These are phyloP conservation scores for Coemansia aciculifera DNA, from an alignment of 192 early-diverging fungal species.

Conservation along the genomic window DNA sequence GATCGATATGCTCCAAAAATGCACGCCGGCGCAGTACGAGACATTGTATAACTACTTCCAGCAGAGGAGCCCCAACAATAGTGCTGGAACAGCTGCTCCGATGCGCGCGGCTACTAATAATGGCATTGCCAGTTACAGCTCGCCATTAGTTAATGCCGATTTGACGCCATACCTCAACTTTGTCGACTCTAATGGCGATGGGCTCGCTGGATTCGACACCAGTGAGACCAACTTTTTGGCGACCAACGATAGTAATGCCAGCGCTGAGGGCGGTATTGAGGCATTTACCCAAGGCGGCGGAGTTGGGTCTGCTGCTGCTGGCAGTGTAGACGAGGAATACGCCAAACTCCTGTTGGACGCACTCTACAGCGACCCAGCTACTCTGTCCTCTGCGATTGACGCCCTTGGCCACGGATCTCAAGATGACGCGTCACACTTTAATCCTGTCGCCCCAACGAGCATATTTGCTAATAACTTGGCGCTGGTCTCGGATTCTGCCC, in stretches of 20 bases:
- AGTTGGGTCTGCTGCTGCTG: background rate
- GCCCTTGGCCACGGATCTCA: background rate
- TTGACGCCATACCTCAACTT: conserved; percentile 45
- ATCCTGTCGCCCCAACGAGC: background rate
- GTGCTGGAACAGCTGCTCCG: background rate
- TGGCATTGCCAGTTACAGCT: background rate
- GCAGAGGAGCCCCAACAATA: conserved; percentile 8
- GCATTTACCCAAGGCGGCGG: background rate
- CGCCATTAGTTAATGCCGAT: background rate
- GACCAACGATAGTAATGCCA: background rate
- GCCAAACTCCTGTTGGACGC: conserved; percentile 18
- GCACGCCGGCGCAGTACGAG: conserved; percentile 38
- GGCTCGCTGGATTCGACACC: conserved; percentile 2
- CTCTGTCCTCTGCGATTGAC: background rate
- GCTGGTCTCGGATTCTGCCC: background rate
- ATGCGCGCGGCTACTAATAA: background rate
- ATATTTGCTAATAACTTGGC: background rate
- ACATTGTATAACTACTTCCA: conserved; percentile 22
- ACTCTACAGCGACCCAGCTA: background rate
- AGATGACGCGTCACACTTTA: background rate
- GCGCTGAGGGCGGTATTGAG: background rate
- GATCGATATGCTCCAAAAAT: conserved; percentile 11
- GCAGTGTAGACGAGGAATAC: conserved; percentile 4
- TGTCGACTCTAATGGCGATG: conserved; percentile 26
- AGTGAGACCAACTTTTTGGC: background rate